Evolutionary conservation across 208 protist genomes (phyloP), one percentile per base, ranked within the genome.

Genomic region (Crithidia mellificae): DNA sequence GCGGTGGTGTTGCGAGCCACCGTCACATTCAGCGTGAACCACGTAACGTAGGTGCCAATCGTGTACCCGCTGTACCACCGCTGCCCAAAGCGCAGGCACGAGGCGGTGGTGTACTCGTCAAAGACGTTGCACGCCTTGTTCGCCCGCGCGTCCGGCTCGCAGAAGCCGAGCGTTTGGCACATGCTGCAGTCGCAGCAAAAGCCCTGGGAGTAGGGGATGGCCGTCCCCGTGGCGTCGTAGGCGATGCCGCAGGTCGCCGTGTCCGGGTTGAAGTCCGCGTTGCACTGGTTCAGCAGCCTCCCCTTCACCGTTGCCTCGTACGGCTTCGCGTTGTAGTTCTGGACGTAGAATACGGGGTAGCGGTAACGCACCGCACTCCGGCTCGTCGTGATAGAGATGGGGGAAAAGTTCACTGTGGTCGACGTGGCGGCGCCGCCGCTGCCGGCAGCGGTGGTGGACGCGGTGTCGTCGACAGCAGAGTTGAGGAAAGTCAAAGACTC

Each of bases 271-370:
- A 77, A 79, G 57, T 74, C 72, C 17, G 84, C 91, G 39, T 80
- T 83, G 74, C 91, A 96, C 55, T 81, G 75, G 17, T 73, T 64
- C 30, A 90, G 36, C 41, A 92, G 29, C 32, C 36, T 71, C 22
- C 80, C 81, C 27, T 54, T 57, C 47, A 94, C 79, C 8, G 75
- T 70, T 38, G 81, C 62, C 66, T 96, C 91, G 64, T 86, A 92
- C 3, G 91, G 88, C 65, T 96, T 81, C 2, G 87, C 80, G 65
- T 96, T 96, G 69, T 86, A 96, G 78, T 91, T 84, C 46, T 83
- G 80, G 36, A 78, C 72, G 72, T 94, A 96, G 64, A 83, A 90
- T 22, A 96, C 19, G 6, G 91, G 91, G 69, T 96, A 94, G 61
- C 77, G 79, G 77, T 92, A 91, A 24, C 77, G 74, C 25, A 93